Evolutionary conservation across 805 yeast species (phyloP), one percentile per base, ranked within the genome.

Genomic region (Saccharomyces mikatae): DNA sequence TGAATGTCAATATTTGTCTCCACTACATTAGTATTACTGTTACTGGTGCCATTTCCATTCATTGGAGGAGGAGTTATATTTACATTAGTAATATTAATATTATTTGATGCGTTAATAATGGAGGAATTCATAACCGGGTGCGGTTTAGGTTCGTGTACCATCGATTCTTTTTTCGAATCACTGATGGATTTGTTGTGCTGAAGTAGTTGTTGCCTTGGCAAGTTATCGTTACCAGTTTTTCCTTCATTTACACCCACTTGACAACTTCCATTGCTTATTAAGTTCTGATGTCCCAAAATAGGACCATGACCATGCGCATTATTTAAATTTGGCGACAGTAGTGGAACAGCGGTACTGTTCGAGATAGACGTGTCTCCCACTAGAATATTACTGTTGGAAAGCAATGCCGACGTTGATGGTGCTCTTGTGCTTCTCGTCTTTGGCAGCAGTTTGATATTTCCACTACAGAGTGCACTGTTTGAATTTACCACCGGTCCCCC

Each of bases 1-100:
- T 82, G 84, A 47, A 79, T 81, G 64, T 88, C 96, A 29, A 82
- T 78, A 31, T 81, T 85, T 14, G 76, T 75, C 28, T 71, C 72
- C 48, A 58, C 48, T 24, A 71, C 76, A 10, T 30, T 22, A 29
- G 29, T 44, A 6, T 17, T 49, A 47, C 48, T 51, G 28, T 32
- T 17, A 46, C n/a, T 9, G 49, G 29, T 9, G 17, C 10, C 24
- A 21, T 17, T 17, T n/a, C 22, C 41, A 36, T n/a, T 36, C 44
- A 36, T 36, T 11, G 44, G 44, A 3, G 44, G 44, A 8, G 44
- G 44, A 6, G 44, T 36, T 36, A 36, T 8, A 36, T 36, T 36
- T 1, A 17, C 22, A 36, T 36, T 36, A 8, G 44, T 17, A 22
- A 17, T 8, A 22, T 17, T 36, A 6, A 2, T n/a, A 11, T 11